Percentiles rank a stretch among this genome's conserved stretches.
Conservation (phyloP, 140 eudicot genomes). For the Stevia rebaudiana region DNA sequence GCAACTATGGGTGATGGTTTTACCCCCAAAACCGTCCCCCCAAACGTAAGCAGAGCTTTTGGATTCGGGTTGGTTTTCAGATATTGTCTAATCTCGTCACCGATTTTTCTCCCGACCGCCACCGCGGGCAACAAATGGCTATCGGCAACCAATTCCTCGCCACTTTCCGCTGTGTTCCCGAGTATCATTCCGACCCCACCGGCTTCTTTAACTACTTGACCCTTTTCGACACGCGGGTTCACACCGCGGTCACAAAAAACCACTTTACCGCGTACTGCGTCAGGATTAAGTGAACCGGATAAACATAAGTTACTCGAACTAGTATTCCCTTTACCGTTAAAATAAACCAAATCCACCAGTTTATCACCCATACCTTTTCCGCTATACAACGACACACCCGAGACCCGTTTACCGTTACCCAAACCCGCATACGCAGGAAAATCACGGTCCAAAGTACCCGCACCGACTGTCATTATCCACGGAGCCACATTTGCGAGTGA, state of each 20-base stretch:
- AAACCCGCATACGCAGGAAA: constrained; percentile 62
- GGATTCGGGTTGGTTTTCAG: constrained; percentile 31
- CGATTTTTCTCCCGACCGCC: constrained; percentile 64
- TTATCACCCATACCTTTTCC: constrained; percentile 73
- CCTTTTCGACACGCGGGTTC: constrained; percentile 80
- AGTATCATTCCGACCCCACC: constrained; percentile 86
- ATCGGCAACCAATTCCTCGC: constrained; percentile 93
- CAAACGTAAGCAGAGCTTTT: constrained; percentile 55
- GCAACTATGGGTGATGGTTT: constrained; percentile 96
- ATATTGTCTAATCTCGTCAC: constrained; percentile 49
- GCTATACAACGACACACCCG: constrained; percentile 70
- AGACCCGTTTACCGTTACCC: constrained; percentile 40
- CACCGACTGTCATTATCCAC: constrained; percentile 95
- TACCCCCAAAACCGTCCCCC: constrained; percentile 74
- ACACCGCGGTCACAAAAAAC: constrained; percentile 83
- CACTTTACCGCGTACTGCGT: constrained; percentile 55
- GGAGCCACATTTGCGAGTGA: constrained; percentile 78
- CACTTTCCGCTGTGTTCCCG: constrained; percentile 79
- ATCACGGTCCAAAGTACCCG: constrained; percentile 82
- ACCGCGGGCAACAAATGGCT: constrained; percentile 77
- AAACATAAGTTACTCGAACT: constrained; percentile 49
- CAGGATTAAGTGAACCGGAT: constrained; percentile 62
- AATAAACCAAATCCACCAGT: constrained; percentile 45
- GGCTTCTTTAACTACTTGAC: constrained; percentile 60
- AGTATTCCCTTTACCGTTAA: constrained; percentile 15